These are phyloP conservation scores for Straminergon stramineum DNA, from an alignment of 225 moss, liverwort and hornwort genomes.

Conservation along the genomic window DNA sequence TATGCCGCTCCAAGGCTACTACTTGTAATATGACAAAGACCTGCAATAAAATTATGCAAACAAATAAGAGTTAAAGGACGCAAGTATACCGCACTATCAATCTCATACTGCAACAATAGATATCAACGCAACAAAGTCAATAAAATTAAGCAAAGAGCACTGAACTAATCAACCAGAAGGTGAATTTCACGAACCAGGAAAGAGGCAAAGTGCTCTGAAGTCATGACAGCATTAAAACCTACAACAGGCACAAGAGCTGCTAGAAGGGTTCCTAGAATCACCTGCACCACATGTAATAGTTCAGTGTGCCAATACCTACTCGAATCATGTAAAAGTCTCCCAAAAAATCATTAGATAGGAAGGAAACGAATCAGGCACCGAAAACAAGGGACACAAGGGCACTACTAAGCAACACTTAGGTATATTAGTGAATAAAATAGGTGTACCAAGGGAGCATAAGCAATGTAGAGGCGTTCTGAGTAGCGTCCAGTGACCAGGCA, in stretches of 20 bases:
- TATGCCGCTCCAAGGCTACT: conserved; percentile 78
- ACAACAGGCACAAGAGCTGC: conserved; percentile 99
- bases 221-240: conserved; percentile 99
- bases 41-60: conserved; percentile 30
- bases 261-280: conserved; percentile 81
- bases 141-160: neutral
- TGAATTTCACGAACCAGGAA: conserved; percentile 66
- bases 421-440: neutral
- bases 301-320: neutral
- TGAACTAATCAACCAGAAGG: neutral
- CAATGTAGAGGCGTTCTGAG: conserved; percentile 91
- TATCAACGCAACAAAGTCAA: neutral
- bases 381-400: neutral
- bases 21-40: conserved; percentile 96
- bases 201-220: conserved; percentile 97
- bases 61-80: neutral
- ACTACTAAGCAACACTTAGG: neutral
- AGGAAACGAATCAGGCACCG: neutral
- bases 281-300: conserved; percentile 28
- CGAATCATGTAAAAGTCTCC: neutral
- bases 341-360: neutral
- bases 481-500: conserved; percentile 92
- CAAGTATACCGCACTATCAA: neutral
- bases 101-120: neutral
- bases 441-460: conserved; percentile 87